Conservation (phyloP, 805 yeast species). For the Yarrowia deformans region DNA sequence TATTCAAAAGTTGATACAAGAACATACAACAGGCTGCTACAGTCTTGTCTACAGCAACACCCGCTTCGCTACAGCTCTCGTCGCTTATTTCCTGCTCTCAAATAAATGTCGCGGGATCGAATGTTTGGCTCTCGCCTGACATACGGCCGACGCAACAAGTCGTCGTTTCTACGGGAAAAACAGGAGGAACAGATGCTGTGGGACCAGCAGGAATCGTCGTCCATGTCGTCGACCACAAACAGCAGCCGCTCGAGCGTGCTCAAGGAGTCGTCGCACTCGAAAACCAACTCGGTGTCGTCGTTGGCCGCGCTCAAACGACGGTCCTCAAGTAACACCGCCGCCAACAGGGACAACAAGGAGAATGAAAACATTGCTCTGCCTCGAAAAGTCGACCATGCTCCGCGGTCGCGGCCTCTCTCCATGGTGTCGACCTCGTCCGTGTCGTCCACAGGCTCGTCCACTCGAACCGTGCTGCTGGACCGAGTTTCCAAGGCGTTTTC, state of each 20-base stretch:
- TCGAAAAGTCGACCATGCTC: conserved; percentile 11
- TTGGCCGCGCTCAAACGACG: conserved; percentile 31
- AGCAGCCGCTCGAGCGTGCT: conserved; percentile 8
- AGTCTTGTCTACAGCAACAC: background rate
- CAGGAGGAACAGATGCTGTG: conserved; percentile 36
- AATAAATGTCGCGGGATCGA: conserved; percentile 27
- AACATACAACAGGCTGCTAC: background rate
- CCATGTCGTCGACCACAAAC: background rate
- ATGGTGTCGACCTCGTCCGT: conserved; percentile 42
- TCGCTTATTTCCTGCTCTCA: background rate
- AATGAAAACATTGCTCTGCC: conserved; percentile 22
- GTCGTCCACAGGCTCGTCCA: conserved; percentile 43
- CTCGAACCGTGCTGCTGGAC: conserved; percentile 9
- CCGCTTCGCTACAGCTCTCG: background rate
- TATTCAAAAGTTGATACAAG: background rate
- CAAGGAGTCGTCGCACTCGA: conserved; percentile 34
- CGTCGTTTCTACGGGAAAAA: conserved; percentile 26
- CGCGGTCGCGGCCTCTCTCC: background rate
- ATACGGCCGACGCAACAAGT: conserved; percentile 34
- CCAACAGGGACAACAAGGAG: conserved; percentile 6
- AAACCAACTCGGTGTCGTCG: conserved; percentile 19
- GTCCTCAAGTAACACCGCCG: background rate
- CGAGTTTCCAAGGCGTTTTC: conserved; percentile 31
- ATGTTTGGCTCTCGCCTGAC: conserved; percentile 30
- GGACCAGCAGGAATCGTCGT: conserved; percentile 25